Conservation (phyloP, 139 green algal genomes). For the Chlamydomonas sp. region DNA sequence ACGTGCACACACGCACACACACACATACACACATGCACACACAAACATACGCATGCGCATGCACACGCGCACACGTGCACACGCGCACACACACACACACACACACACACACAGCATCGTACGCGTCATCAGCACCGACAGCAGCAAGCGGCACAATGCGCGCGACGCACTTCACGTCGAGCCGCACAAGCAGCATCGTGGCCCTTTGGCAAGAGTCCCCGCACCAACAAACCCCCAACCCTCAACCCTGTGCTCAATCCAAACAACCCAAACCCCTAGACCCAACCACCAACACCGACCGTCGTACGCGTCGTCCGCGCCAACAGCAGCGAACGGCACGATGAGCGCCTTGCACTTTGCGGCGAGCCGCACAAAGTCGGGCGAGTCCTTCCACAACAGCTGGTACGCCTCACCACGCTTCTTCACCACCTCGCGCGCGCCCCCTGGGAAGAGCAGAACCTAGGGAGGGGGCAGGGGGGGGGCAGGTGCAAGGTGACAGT, state of each 20-base stretch:
- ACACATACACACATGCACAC: neutral
- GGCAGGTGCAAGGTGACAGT: neutral
- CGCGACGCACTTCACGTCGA: constrained; percentile 58
- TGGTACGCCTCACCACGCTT: constrained; percentile 61
- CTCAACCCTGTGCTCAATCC: neutral
- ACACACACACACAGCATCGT: constrained; percentile 20
- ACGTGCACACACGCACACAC: neutral
- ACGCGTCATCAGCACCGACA: constrained; percentile 64
- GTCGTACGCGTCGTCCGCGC: constrained; percentile 60
- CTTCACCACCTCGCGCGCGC: constrained; percentile 31
- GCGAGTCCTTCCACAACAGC: constrained; percentile 64
- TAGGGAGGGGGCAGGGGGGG: neutral
- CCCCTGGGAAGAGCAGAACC: constrained; percentile 45
- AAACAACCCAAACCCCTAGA: neutral
- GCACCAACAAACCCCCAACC: neutral
- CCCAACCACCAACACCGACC: constrained; percentile 4
- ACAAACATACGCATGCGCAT: too few relatives aligned
- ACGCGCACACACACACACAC: neutral
- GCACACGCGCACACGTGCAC: neutral
- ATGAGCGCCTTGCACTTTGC: constrained; percentile 58
- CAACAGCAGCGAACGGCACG: constrained; percentile 69
- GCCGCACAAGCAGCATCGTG: constrained; percentile 46
- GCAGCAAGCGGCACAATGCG: constrained; percentile 72
- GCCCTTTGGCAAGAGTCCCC: neutral
- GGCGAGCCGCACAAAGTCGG: constrained; percentile 77